Conservation (phyloP, 177 flowering plant genomes). For the Tripterygium wilfordii region DNA sequence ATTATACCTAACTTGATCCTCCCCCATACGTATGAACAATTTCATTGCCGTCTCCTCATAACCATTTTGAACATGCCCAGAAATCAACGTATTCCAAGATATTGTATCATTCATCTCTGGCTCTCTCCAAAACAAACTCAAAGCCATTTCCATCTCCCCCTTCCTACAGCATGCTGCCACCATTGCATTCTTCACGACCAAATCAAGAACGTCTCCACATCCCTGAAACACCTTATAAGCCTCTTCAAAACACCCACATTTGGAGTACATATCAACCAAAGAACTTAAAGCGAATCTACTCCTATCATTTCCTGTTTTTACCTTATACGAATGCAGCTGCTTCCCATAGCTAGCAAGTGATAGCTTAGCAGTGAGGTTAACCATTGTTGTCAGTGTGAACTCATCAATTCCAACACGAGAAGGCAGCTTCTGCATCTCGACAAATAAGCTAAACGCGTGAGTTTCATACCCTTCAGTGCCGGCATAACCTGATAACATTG, state of each 20-base stretch:
- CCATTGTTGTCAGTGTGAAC: constrained; percentile 59
- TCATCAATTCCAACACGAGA: constrained; percentile 40
- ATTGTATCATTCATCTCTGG: constrained; percentile 50
- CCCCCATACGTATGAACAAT: constrained; percentile 46
- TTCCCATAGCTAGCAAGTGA: constrained; percentile 28
- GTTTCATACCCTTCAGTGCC: constrained; percentile 34
- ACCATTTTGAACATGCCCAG: constrained; percentile 60
- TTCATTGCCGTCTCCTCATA: constrained; percentile 33
- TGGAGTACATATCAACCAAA: constrained; percentile 81
- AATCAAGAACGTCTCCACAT: constrained; percentile 23
- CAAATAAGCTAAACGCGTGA: constrained; percentile 46
- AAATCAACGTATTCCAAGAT: constrained; percentile 80
- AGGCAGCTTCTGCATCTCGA: constrained; percentile 34
- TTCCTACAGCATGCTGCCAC: constrained; percentile 79
- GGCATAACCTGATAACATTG: constrained; percentile 60
- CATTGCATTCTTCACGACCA: constrained; percentile 67
- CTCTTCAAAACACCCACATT: constrained; percentile 54
- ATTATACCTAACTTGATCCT: constrained; percentile 39
- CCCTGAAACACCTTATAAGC: constrained; percentile 41
- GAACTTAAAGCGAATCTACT: constrained; percentile 52
- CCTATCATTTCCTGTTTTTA: constrained; percentile 51
- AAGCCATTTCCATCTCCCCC: constrained; percentile 57
- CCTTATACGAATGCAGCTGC: constrained; percentile 66
- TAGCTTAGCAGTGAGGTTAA: constrained; percentile 52
- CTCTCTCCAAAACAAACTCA: constrained; percentile 38